A percentile compares a stretch with the other conserved stretches of the same genome.
phyloP scores from a whole-genome alignment of 2,329 filamentous ascomycete species.

The Talaromyces rugulosus region DNA sequence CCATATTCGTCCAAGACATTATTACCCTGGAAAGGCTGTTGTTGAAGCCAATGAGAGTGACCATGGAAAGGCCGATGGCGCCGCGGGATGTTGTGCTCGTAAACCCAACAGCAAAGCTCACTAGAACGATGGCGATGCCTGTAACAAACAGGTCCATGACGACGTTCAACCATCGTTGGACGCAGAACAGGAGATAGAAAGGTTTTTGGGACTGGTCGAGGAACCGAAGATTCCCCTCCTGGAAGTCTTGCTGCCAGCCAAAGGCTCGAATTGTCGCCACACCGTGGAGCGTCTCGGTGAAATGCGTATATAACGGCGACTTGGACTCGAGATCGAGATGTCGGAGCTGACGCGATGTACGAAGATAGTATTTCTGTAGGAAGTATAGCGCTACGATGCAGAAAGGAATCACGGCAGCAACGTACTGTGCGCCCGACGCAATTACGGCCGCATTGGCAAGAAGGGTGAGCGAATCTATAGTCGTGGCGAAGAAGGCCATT shows the following conservation, averaged over 20 bases:
- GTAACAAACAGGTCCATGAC: slow-evolving; percentile 49
- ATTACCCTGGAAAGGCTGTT: slow-evolving; percentile 39
- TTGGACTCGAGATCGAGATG: slow-evolving; percentile 54
- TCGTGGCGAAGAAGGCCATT: not conserved
- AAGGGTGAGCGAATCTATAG: not conserved
- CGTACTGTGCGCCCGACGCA: slow-evolving; percentile 24
- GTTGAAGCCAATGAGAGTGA: slow-evolving; percentile 50
- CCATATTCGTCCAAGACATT: slow-evolving; percentile 52
- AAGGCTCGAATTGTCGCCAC: slow-evolving; percentile 55
- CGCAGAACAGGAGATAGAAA: slow-evolving; percentile 53
- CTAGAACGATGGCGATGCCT: slow-evolving; percentile 44
- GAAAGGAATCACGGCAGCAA: slow-evolving; percentile 44
- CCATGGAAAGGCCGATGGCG: slow-evolving; percentile 49
- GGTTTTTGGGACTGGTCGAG: slow-evolving; percentile 54
- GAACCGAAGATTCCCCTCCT: slow-evolving; percentile 43
- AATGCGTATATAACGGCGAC: slow-evolving; percentile 48
- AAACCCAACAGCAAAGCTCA: slow-evolving; percentile 46
- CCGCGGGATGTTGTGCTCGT: slow-evolving; percentile 43
- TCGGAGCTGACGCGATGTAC: slow-evolving; percentile 51
- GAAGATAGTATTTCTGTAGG: slow-evolving; percentile 50
- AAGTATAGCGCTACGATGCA: slow-evolving; percentile 38
- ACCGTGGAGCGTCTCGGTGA: slow-evolving; percentile 45
- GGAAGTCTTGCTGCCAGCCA: slow-evolving; percentile 45
- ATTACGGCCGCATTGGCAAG: not conserved
- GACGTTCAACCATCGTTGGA: slow-evolving; percentile 56